These are phyloP conservation scores for Magnaporthales sp. DNA, from an alignment of 2,329 filamentous ascomycete species.

Conservation along the genomic window DNA sequence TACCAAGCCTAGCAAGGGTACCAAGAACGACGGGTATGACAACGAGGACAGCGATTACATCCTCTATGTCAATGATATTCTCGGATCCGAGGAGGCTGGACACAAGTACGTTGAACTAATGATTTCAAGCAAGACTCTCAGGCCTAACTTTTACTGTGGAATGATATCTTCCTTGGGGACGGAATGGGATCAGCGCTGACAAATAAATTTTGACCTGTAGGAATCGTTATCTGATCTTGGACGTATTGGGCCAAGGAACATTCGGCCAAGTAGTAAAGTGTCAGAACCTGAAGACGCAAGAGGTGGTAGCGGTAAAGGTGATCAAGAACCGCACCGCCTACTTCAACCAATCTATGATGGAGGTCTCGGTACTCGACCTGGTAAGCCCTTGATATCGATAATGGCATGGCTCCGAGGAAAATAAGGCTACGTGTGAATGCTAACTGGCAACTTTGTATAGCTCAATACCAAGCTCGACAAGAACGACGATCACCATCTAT, in stretches of 20 bases:
- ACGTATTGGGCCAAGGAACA: slow-evolving; percentile 93
- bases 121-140: not conserved
- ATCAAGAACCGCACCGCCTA: slow-evolving; percentile 99
- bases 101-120: slow-evolving; percentile 66
- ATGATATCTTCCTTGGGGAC: too few relatives aligned
- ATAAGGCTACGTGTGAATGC: not conserved
- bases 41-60: slow-evolving; percentile 99
- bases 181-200: not conserved
- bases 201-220: slow-evolving; percentile 29
- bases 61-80: slow-evolving; percentile 95
- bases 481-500: slow-evolving; percentile 93
- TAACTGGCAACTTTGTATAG: slow-evolving; percentile 30
- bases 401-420: not conserved
- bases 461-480: slow-evolving; percentile 98
- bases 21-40: slow-evolving; percentile 97
- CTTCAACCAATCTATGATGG: slow-evolving; percentile 99
- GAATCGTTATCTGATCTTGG: slow-evolving; percentile 93
- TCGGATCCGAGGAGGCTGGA: slow-evolving; percentile 94
- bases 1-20: slow-evolving; percentile 96
- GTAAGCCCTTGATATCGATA: slow-evolving; percentile 36
- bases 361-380: slow-evolving; percentile 93
- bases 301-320: slow-evolving; percentile 97
- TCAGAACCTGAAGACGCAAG: slow-evolving; percentile 95
- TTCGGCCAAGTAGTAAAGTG: slow-evolving; percentile 99
- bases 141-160: too few relatives aligned